Conservation (phyloP, 306 rosid genomes). For the Trifolium subterraneum region DNA sequence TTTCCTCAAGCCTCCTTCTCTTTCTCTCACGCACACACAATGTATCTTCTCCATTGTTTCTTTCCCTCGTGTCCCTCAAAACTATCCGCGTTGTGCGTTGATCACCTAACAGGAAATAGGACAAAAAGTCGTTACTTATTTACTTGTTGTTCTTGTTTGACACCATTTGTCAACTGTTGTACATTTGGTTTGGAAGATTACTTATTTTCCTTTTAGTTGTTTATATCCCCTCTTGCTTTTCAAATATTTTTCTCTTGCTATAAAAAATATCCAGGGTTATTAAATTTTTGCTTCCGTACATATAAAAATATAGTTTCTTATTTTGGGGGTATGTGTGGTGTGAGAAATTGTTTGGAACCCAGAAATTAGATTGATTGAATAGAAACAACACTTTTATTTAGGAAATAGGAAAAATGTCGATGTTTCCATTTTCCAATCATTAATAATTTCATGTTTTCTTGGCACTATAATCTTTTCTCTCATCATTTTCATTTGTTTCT, state of each 20-base stretch:
- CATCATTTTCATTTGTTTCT: background rate
- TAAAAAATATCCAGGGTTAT: slow-evolving; percentile 10
- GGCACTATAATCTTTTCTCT: slow-evolving; percentile 13
- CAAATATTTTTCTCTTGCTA: slow-evolving; percentile 2
- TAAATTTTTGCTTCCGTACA: background rate
- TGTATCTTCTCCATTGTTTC: background rate
- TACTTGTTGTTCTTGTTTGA: background rate
- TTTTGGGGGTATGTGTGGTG: slow-evolving; percentile 12
- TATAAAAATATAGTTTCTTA: background rate
- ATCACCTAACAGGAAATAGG: slow-evolving; percentile 10
- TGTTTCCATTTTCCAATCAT: background rate
- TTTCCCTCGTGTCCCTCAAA: background rate
- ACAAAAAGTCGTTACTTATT: background rate
- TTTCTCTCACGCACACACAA: background rate
- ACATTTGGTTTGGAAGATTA: slow-evolving; percentile 12
- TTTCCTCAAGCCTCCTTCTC: background rate
- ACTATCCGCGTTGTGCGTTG: background rate
- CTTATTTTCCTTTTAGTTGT: background rate
- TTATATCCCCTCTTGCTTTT: background rate
- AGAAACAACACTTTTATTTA: background rate
- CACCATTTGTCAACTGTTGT: background rate
- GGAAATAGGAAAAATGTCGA: background rate
- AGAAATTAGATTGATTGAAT: too few species aligned
- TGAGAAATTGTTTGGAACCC: background rate
- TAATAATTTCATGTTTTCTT: background rate